Evolutionary conservation across 1,284 basidiomycete species (phyloP), one percentile per base, ranked within the genome.

Genomic region (Ganoderma multipileum): DNA sequence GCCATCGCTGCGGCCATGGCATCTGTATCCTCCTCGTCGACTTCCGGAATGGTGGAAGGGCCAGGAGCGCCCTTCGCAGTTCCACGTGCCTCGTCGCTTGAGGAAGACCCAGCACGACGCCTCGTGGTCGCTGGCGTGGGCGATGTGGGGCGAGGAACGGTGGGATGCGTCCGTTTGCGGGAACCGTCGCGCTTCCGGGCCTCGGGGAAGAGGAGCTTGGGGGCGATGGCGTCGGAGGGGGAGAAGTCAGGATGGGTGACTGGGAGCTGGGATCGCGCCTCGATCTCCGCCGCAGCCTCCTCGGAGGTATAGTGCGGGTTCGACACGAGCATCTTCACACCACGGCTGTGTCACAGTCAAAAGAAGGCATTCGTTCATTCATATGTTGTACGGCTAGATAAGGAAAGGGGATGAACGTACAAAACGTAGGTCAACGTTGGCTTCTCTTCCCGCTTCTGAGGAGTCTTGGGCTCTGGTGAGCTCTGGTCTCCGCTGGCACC

Each of bases 401-500:
- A 60, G 9, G 44, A 33, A 38, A 30, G 68, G 63, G 58, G n/a
- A n/a, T 41, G 11, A n/a, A 85, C 87, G 66, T 76, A 89, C 88
- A 88, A 89, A 67, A 90, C 87, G 74, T 86, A 88, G 57, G 84
- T 83, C 28, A 89, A 75, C 11, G 82, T 86, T 0, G 86, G 86
- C 70, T 81, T 82, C 74, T 89, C 87, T 28, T 78, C 76, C n/a
- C 77, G 76, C 20, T 68, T 70, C 69, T 70, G 63, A 1, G 75
- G 76, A 2, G 73, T 74, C 18, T 52, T 70, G 12, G 74, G 74
- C 57, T 69, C 71, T 0, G 68, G 72, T 9, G 73, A 66, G 39
- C 65, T 70, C 2, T 57, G 47, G 16, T 30, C 68, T 7, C 70
- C 73, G 20, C 64, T 71, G 7, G 67, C 63, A 23, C 65, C 65